Percentiles rank a stretch among this genome's conserved stretches.
Conservation (phyloP, 1,284 basidiomycete genomes). For the Cryptococcus deneoformans region DNA sequence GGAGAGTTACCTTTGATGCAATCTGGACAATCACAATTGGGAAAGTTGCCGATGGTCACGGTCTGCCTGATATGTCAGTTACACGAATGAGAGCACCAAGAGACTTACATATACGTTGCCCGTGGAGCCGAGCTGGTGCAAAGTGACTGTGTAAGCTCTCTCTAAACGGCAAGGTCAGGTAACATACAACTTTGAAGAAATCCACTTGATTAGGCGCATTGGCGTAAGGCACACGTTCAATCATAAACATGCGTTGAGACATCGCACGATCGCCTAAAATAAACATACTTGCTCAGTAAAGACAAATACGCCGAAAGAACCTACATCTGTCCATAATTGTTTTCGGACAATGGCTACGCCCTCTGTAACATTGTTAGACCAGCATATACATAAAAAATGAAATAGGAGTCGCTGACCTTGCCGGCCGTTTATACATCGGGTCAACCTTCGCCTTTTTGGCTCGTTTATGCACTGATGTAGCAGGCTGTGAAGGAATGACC, state of each 20-base stretch:
- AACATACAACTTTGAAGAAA: slow-evolving; percentile 29
- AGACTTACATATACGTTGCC: slow-evolving; percentile 37
- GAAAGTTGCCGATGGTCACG: slow-evolving; percentile 19
- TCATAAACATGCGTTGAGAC: slow-evolving; percentile 37
- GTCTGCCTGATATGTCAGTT: slow-evolving; percentile 15
- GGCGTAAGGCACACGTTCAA: slow-evolving; percentile 17
- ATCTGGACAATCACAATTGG: slow-evolving; percentile 39
- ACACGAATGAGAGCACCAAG: no score
- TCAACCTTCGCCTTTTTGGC: not conserved
- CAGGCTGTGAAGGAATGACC: no score
- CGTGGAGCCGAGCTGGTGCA: slow-evolving; percentile 32
- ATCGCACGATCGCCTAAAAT: slow-evolving; percentile 28
- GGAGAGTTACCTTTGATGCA: slow-evolving; percentile 32
- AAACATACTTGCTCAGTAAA: no score
- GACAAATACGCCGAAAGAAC: not conserved
- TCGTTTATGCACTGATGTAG: no score
- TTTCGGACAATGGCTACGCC: slow-evolving; percentile 6
- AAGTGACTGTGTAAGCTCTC: not conserved
- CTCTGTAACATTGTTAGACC: not conserved
- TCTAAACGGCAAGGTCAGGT: not conserved
- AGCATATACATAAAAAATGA: not conserved
- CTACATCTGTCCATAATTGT: slow-evolving; percentile 11
- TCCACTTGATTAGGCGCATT: slow-evolving; percentile 8
- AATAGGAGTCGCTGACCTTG: slow-evolving; percentile 3
- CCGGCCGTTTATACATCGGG: slow-evolving; percentile 8